Evolutionary conservation across 2,329 filamentous ascomycete species (phyloP).

Genomic region (Cercospora berteroae): DNA sequence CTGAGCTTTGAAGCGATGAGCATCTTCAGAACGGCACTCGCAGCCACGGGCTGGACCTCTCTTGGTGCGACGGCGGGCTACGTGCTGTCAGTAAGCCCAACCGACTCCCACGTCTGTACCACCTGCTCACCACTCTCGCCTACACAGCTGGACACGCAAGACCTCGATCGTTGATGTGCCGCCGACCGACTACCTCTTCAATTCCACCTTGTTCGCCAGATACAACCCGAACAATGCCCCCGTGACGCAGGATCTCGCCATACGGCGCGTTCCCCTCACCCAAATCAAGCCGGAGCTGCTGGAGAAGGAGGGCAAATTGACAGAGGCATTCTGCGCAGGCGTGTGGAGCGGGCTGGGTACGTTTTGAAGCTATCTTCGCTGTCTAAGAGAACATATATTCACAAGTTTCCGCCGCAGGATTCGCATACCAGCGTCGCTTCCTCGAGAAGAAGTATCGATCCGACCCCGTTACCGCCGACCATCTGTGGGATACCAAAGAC

Average conservation of each 20-base stretch:
- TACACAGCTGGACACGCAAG: constrained; percentile 47
- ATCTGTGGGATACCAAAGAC: constrained; percentile 61
- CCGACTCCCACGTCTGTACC: background rate
- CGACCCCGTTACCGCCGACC: constrained; percentile 53
- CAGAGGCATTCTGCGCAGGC: constrained; percentile 65
- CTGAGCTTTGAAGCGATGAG: constrained; percentile 30
- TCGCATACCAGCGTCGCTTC: constrained; percentile 57
- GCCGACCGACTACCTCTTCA: constrained; percentile 62
- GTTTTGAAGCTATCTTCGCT: constrained; percentile 23
- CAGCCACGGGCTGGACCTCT: constrained; percentile 35
- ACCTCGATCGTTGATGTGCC: constrained; percentile 60
- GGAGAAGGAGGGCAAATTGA: constrained; percentile 59
- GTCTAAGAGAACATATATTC: background rate
- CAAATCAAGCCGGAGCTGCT: constrained; percentile 66
- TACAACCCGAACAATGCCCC: constrained; percentile 65
- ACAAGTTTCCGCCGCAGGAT: constrained; percentile 44
- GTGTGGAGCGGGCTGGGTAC: constrained; percentile 65
- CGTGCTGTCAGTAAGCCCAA: constrained; percentile 38
- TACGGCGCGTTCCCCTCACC: constrained; percentile 61
- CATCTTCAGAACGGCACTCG: constrained; percentile 34
- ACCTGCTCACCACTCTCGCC: background rate
- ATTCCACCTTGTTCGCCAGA: constrained; percentile 54
- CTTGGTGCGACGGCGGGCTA: constrained; percentile 52
- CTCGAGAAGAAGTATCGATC: constrained; percentile 59
- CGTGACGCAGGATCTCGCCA: constrained; percentile 62